A percentile compares a stretch with the other conserved stretches of the same genome.
Conservation (phyloP, 2,329 filamentous ascomycete genomes). For the Phoma sp. region DNA sequence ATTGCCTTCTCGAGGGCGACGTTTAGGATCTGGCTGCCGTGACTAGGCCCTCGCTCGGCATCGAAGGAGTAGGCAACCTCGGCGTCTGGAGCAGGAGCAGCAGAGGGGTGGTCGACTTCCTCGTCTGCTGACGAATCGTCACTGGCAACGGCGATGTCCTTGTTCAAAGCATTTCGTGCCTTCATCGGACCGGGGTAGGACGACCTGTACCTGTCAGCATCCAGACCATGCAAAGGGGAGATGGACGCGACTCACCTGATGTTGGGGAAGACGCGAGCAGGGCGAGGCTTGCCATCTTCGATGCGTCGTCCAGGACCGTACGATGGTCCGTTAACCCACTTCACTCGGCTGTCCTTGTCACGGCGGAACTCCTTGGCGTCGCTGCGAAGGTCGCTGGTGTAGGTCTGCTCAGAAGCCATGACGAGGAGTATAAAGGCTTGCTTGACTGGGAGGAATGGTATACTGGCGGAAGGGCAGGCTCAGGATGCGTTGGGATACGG, state of each 20-base stretch:
- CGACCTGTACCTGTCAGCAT: slow-evolving; percentile 24
- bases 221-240: not conserved
- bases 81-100: slow-evolving; percentile 54
- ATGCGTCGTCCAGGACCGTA: slow-evolving; percentile 47
- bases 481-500: slow-evolving; percentile 5
- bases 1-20: slow-evolving; percentile 64
- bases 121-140: slow-evolving; percentile 54
- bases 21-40: slow-evolving; percentile 64
- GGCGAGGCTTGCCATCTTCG: slow-evolving; percentile 45
- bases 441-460: slow-evolving; percentile 10
- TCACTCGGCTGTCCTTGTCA: slow-evolving; percentile 57
- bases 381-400: slow-evolving; percentile 62
- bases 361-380: slow-evolving; percentile 60
- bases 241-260: slow-evolving; percentile 34
- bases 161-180: slow-evolving; percentile 47
- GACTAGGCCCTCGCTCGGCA: slow-evolving; percentile 55
- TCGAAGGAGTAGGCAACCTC: slow-evolving; percentile 64
- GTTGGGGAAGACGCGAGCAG: slow-evolving; percentile 40
- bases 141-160: slow-evolving; percentile 52
- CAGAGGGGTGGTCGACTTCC: slow-evolving; percentile 52
- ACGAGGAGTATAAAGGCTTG: slow-evolving; percentile 20
- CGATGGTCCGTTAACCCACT: slow-evolving; percentile 57
- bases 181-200: slow-evolving; percentile 39
- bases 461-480: slow-evolving; percentile 7
- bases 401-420: slow-evolving; percentile 56